These are phyloP conservation scores for Kalmanozyma brasiliensis DNA, from an alignment of 1,284 basidiomycete genomes.

Conservation along the genomic window DNA sequence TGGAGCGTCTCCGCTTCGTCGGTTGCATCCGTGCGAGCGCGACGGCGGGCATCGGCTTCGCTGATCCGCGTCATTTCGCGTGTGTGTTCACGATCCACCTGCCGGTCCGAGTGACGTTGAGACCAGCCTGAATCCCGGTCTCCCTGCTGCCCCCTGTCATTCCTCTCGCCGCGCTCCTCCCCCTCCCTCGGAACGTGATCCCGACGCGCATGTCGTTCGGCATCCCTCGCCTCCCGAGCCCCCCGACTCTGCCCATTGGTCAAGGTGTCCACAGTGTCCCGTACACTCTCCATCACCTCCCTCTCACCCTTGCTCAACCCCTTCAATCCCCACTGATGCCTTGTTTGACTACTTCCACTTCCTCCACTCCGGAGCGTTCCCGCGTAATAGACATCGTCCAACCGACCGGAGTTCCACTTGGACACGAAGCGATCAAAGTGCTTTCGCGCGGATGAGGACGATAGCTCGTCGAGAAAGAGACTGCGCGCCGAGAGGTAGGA, in stretches of 20 bases:
- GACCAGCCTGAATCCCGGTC: conserved; percentile 32
- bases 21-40: conserved; percentile 1
- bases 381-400: conserved; percentile 26
- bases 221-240: conserved; percentile 41
- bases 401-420: conserved; percentile 41
- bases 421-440: conserved; percentile 51
- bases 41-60: conserved; percentile 1
- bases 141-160: no score
- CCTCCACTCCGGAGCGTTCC: conserved; percentile 14
- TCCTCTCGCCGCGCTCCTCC: no score
- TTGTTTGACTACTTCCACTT: conserved; percentile 22
- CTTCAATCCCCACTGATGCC: conserved; percentile 43
- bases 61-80: conserved; percentile 10
- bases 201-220: no score
- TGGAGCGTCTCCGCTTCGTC: conserved; percentile 23
- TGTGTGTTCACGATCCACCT: conserved; percentile 20
- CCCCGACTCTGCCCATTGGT: conserved; percentile 43
- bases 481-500: conserved; percentile 41
- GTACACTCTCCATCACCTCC: conserved; percentile 25
- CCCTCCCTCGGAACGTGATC: no score
- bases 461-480: conserved; percentile 53
- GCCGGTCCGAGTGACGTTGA: conserved; percentile 7
- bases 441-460: conserved; percentile 35
- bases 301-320: conserved; percentile 14
- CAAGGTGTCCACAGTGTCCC: conserved; percentile 48